These are phyloP conservation scores for Schizochytrium sp. DNA, from an alignment of 108 stramenopile species.

Conservation along the genomic window DNA sequence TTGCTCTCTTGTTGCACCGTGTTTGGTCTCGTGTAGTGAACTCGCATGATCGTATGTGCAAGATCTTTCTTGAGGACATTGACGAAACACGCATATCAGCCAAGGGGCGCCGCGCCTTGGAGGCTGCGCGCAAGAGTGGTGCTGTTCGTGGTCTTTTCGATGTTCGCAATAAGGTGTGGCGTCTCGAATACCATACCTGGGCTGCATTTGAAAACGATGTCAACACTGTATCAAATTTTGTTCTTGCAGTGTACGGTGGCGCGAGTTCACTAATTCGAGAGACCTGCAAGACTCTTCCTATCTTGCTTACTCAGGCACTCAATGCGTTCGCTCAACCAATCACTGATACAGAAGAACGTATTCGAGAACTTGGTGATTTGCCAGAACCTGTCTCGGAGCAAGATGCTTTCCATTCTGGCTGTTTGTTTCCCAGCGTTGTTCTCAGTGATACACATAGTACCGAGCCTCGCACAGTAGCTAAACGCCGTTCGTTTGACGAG, in stretches of 20 bases:
- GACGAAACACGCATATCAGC: neutral
- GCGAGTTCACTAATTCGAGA: conserved; percentile 39
- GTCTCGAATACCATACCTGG: neutral
- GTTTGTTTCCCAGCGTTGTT: neutral
- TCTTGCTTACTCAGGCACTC: conserved; percentile 42
- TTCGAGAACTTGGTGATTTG: neutral
- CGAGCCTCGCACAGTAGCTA: neutral
- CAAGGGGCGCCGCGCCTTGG: neutral
- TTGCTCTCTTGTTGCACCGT: conserved; percentile 28
- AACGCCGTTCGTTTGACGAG: neutral
- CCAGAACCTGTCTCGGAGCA: neutral
- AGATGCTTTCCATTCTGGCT: conserved; percentile 3
- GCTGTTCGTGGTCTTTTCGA: neutral
- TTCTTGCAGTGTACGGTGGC: conserved; percentile 11
- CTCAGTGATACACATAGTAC: neutral
- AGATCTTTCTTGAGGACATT: conserved; percentile 10
- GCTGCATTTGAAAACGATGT: neutral
- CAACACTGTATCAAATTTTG: neutral
- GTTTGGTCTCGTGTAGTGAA: conserved; percentile 47
- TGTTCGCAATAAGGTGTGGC: conserved; percentile 45
- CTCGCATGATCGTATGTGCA: conserved; percentile 25
- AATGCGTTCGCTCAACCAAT: neutral
- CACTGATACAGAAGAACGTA: neutral
- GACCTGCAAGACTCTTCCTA: conserved; percentile 6
- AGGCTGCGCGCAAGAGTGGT: neutral